Base-by-base conservation (phyloP, 2,329 filamentous ascomycete genomes). In the Ampelomyces quisqualis region DNA sequence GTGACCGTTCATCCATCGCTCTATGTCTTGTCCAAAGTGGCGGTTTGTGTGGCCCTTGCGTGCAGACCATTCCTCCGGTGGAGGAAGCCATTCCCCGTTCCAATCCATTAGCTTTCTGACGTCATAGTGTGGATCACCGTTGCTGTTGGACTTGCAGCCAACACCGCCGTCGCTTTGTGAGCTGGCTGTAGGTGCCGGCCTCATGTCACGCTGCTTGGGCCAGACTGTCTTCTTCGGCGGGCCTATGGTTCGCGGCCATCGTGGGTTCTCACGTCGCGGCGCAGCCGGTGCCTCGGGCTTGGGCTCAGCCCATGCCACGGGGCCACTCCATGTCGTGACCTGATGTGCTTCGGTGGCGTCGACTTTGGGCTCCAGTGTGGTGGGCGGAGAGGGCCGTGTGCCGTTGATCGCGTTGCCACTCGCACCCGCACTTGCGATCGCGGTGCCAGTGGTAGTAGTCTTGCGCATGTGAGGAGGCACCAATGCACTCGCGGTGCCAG, bases 51-150 rank as follows among this genome's bases (percentile, higher is more conserved):
- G 66, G 7, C 48, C 38, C 22, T 54, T 58, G n/a, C 71, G 67
- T 7, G 47, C 55, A 18, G 70, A 64, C 76, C 76, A 78, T 17
- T 75, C 67, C 13, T 72, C 60, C 2, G 73, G 73, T 15, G 75
- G 64, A 2, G 74, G 73, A 18, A 70, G 58, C 61, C 69, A 71
- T 6, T 70, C 60, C 9, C 74, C 73, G 35, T 73, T 64, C 70
- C 70, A 78, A 40, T 73, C 73, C 4, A 60, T 43, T 2, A 73
- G 53, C 40, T 68, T 62, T 40, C 60, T 61, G 33, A 67, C 49
- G 19, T 69, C 64, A 31, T 68, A 65, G 9, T 62, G 29, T 0
- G 58, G 59, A 27, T 68, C 63, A 5, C 60, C 62, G 7, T 60
- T 47, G 40, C 62, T 64, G 28, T 64, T 45, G 2, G 62, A 64